Evolutionary conservation across 345 rosid species (phyloP), one percentile per base, ranked within the genome.

Genomic region (Noccaea bulbosa): DNA sequence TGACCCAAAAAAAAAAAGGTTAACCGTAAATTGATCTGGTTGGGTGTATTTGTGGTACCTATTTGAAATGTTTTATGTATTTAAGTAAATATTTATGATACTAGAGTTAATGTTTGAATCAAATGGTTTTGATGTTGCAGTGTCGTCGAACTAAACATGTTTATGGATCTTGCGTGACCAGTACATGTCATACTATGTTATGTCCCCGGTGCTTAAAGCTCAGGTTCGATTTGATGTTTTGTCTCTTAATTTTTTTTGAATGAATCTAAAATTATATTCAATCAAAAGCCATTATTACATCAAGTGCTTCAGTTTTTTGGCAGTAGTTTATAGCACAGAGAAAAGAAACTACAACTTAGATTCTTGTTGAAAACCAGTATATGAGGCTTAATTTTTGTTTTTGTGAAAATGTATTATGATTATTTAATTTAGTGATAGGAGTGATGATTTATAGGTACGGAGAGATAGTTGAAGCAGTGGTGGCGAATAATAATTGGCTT

Each of bases 81-180:
- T 6, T 11, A 6, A 7, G 10, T 37, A 37, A 37, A 37, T 9
- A 37, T 8, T 7, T 37, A 2, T 1, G 67, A 62, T 62, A 62
- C 32, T 48, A 64, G 49, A 55, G 35, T 49, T 34, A 48, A 2
- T 69, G 37, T 7, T 11, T 12, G 1, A 33, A 39, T 56, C 7
- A 73, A 17, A 40, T 38, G 30, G 8, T 35, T 46, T 55, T 54
- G 76, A 58, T 73, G 51, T 70, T 75, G 47, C 37, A 93, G 97
- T 91, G 99, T 77, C 97, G 95, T 8, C 95, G 91, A 84, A 85
- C 81, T 72, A 88, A 87, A 20, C 65, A 75, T 80, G 75, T 85
- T 44, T 5, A 60, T 32, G 96, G 89, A 14, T 22, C 62, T 0
- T 94, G 99, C 65, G 81, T 79, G 69, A 81, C 67, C 73, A 83